Evolutionary conservation across 305 asterid genomes (phyloP), one percentile per base, ranked within the genome.

Genomic region (Stenogyne calaminthoides): DNA sequence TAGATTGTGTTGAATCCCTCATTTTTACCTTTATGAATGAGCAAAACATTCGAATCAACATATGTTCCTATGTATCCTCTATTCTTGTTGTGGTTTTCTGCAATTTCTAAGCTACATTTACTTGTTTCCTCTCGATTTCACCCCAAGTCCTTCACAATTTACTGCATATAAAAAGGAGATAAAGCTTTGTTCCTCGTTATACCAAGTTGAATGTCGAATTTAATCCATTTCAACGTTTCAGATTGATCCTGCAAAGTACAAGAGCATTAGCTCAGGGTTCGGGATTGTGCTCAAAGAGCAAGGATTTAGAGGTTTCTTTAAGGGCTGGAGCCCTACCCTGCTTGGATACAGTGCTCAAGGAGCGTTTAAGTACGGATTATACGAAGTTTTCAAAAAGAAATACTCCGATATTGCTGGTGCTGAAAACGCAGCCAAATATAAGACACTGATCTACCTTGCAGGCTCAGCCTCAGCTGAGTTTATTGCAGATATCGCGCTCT

Each of bases 401-500:
- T 92, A 88, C 58, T 82, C 98, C 9, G 96, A 90, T 61, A 69
- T 84, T 19, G 98, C 94, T 27, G 98, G 98, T 29, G 80, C 94
- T 12, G 96, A 92, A 51, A 46, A 83, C 49, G 96, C 96, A 0
- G 78, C 88, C 79, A 92, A 92, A 77, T 88, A 92, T 80, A 92
- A 92, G 82, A 90, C 96, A 1, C 72, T 92, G 64, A 87, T 92
- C 78, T 92, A 78, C 75, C 92, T 90, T 11, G 95, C 96, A 5
- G 96, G 96, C 15, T 87, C 98, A 19, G 96, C 97, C 0, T 92
- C 98, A 18, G 89, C 98, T n/a, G 98, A 92, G 56, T 22, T 92
- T 7, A 78, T 92, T 64, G 98, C 98, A 2, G 96, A 77, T 73
- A 52, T 90, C 64, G 94, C 94, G 1, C 96, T 92, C 60, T 92